A percentile compares a stretch with the other conserved stretches of the same genome.
Conservation (phyloP, 169 alveolate species). For the Cryptosporidium parvum region DNA sequence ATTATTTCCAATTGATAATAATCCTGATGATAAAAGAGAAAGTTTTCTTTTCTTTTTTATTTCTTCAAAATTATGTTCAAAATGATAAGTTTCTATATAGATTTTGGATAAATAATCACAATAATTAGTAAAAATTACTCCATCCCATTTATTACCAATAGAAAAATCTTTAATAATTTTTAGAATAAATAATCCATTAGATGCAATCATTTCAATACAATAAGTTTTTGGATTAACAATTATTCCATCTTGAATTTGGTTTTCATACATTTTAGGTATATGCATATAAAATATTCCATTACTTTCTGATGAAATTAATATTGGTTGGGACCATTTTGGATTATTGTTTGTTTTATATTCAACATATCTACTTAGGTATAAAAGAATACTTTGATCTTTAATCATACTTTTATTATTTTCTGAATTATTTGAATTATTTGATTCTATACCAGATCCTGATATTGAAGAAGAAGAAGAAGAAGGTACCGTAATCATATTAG, state of each 20-base stretch:
- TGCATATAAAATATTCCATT: slow-evolving; percentile 53
- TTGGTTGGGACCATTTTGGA: slow-evolving; percentile 66
- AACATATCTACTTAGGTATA: slow-evolving; percentile 10
- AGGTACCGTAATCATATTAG: too few species aligned
- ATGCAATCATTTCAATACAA: slow-evolving; percentile 45
- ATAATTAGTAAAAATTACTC: slow-evolving; percentile 58
- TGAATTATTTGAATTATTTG: not conserved
- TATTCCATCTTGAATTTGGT: not conserved
- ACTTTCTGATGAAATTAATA: slow-evolving; percentile 48
- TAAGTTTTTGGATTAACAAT: slow-evolving; percentile 59
- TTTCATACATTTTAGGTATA: slow-evolving; percentile 2
- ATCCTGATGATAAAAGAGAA: slow-evolving; percentile 8
- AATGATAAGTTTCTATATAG: slow-evolving; percentile 53
- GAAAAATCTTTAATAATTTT: slow-evolving; percentile 20
- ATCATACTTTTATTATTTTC: slow-evolving; percentile 24
- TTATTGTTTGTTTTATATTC: not conserved
- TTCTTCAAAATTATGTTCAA: slow-evolving; percentile 51
- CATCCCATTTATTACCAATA: slow-evolving; percentile 39
- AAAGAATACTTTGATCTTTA: slow-evolving; percentile 35
- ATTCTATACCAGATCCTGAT: not conserved
- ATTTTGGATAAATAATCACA: slow-evolving; percentile 56
- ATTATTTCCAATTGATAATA: not conserved
- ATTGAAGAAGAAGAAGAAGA: not conserved
- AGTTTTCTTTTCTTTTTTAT: slow-evolving; percentile 17
- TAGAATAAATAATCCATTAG: slow-evolving; percentile 36